Base-by-base conservation (phyloP, 139 green algal species). In the Closterium sp. region DNA sequence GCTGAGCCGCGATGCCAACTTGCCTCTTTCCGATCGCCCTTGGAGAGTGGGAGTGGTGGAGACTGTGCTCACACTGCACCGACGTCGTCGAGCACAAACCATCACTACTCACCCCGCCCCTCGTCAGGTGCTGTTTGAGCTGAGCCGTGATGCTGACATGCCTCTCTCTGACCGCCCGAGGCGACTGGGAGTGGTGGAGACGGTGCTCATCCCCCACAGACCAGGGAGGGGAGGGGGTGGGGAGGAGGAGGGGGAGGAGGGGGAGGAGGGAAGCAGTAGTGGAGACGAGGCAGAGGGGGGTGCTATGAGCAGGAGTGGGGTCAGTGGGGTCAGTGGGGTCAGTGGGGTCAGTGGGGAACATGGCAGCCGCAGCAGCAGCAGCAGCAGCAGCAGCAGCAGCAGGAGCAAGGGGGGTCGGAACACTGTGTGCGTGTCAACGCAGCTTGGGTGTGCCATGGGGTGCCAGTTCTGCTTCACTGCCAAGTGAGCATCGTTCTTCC, bases 381-480 rank as follows among this genome's bases (percentile, higher is more conserved):
- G n/a, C 2, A n/a, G 30, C 32, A 66, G 25, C 19, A 66, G 38
- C 38, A 66, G 38, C 55, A 76, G 55, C 10, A 76, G 55, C 4
- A 76, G 55, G 55, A 76, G 55, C 25, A 76, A 76, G 4, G 55
- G 55, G 55, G 55, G 55, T 2, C 12, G 55, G 87, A 55, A 76
- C 87, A 93, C 64, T 32, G 88, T 91, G 16, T 93, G 91, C 28
- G 91, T 93, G 83, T 92, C 87, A 21, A 92, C 85, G 32, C 90
- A 93, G 38, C 33, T 95, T 21, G 93, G 93, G 23, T 95, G 93
- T 66, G 94, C 94, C 12, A 92, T 95, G 87, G 89, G 89, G 3
- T 95, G 93, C 87, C 85, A 93, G 83, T 95, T 95, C 91, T 95
- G 93, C 87, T 93, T 88, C 89, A 95, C 93, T 35, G 93, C 85